Base-by-base conservation (phyloP, 1,284 basidiomycete species). In the Ustilago crameri region DNA sequence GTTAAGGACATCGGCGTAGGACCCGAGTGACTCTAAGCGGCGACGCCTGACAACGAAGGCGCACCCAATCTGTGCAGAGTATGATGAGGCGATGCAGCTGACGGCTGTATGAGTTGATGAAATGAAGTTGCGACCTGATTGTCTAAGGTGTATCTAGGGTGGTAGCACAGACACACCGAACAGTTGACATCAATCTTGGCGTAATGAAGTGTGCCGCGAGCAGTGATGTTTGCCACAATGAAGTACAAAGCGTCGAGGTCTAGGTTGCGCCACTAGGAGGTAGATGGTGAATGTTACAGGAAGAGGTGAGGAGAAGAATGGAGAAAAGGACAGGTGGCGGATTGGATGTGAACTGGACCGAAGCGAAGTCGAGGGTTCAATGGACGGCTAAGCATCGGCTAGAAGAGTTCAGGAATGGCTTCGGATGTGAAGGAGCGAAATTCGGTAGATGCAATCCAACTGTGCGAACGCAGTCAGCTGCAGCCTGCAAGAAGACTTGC, bases 1-100 rank as follows among this genome's bases (percentile, higher is more conserved):
- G 68, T 42, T 35, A 43, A 54, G 61, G 4, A 50, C 61, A 65
- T 71, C 58, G 34, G 58, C 55, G 45, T 32, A 41, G 34, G 38
- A n/a, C 3, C 12, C 44, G 23, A 17, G 23, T n/a, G 15, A 15
- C 17, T 30, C 2, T 14, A 7, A 22, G 23, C 38, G 12, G 12
- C 43, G 30, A 26, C 26, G 42, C 35, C 41, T n/a, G 9, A 9
- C 17, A 37, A 51, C 23, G 42, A 42, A 43, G 54, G 24, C 51
- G 34, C 23, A 23, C 51, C 50, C 12, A 3, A 23, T 35, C n/a
- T 17, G 40, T 5, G n/a, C 12, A n/a, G 12, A 15, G 12, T 37
- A n/a, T 37, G 35, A 8, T 37, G 14, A 37, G 35, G 7, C 9
- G 12, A 37, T n/a, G 24, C 17, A 20, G 45, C 20, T 20, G 38